A percentile compares a stretch with the other conserved stretches of the same genome.
Conservation (phyloP, 345 rosid species). For the Raphanus raphanistrum region DNA sequence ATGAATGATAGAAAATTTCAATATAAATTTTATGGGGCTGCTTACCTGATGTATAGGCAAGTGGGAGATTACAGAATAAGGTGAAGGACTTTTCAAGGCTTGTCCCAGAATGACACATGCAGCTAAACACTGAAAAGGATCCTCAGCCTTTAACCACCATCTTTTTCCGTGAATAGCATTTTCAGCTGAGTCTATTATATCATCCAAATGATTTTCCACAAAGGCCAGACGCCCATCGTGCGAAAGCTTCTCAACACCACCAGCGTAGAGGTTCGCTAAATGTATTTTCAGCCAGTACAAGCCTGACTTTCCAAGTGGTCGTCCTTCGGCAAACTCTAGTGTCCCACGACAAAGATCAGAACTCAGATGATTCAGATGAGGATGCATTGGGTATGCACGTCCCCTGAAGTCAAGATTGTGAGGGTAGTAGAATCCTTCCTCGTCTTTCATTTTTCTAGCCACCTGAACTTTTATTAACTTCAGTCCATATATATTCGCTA, state of each 20-base stretch:
- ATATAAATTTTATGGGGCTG: conserved; percentile 28
- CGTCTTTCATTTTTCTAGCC: conserved; percentile 83
- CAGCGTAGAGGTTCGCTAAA: background rate
- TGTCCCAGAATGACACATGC: conserved; percentile 79
- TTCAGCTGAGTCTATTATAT: conserved; percentile 89
- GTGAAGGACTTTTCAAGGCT: conserved; percentile 83
- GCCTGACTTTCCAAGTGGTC: background rate
- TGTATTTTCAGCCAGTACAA: background rate
- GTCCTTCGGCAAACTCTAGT: background rate
- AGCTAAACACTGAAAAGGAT: conserved; percentile 97
- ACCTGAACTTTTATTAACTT: conserved; percentile 54
- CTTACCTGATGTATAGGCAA: conserved; percentile 95
- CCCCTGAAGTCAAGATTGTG: conserved; percentile 98
- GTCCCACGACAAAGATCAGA: conserved; percentile 55
- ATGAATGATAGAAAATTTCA: background rate
- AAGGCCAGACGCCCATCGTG: conserved; percentile 83
- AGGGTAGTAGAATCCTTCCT: conserved; percentile 96
- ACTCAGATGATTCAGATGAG: conserved; percentile 88
- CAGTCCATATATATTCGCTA: conserved; percentile 25
- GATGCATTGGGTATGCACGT: conserved; percentile 98
- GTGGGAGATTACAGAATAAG: conserved; percentile 64
- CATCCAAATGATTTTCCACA: conserved; percentile 75
- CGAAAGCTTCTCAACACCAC: conserved; percentile 71
- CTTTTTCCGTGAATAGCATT: conserved; percentile 76
- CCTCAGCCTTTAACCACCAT: conserved; percentile 98